Percentiles rank a stretch among this genome's conserved stretches.
Evolutionary conservation across 306 rosid genomes (phyloP).

Genomic region (Quillaja saponaria): DNA sequence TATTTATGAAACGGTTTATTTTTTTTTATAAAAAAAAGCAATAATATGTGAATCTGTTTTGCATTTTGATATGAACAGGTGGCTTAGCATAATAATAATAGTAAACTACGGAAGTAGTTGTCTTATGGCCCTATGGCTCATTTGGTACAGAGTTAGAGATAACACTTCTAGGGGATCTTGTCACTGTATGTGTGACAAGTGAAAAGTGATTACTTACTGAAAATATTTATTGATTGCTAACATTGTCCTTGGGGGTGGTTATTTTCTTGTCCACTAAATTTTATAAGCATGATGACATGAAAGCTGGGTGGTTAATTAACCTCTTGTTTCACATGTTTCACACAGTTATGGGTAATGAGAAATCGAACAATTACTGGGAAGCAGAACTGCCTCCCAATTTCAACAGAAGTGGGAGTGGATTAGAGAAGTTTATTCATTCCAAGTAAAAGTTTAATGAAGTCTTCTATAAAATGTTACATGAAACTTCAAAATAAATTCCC

Average conservation of each 20-base stretch:
- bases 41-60: constrained; percentile 1
- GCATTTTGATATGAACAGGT: not conserved
- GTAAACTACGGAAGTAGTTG: not conserved
- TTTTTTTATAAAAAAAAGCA: not conserved
- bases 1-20: constrained; percentile 1
- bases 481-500: constrained; percentile 16
- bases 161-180: not conserved
- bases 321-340: constrained; percentile 28
- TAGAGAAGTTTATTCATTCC: constrained; percentile 59
- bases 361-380: constrained; percentile 78
- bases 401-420: constrained; percentile 48
- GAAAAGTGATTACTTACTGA: constrained; percentile 19
- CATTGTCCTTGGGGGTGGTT: not conserved
- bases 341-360: constrained; percentile 70
- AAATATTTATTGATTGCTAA: constrained; percentile 8
- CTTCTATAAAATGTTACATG: constrained; percentile 24
- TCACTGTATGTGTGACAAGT: constrained; percentile 5
- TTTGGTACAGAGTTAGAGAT: not conserved
- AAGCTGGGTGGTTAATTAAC: constrained; percentile 20
- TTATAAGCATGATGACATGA: not conserved
- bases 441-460: constrained; percentile 54
- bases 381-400: constrained; percentile 57
- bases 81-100: constrained; percentile 1
- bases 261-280: not conserved
- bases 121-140: not conserved